Percentiles rank a stretch among this genome's conserved stretches.
Evolutionary conservation across 352 stramenopile species (phyloP).

Genomic region (Blastocystis sp.): DNA sequence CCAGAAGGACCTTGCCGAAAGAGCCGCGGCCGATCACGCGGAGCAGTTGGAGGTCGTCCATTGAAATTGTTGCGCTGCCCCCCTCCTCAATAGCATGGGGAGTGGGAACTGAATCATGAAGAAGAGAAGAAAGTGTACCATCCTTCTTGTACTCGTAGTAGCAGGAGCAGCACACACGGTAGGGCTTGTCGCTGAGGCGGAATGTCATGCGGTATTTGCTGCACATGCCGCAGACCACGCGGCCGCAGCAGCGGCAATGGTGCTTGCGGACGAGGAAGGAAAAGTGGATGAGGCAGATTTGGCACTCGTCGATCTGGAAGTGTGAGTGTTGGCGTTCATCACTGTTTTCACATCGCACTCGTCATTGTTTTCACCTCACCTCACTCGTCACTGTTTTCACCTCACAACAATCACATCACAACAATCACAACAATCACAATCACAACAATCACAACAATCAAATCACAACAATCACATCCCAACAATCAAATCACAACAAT

Average conservation of each 20-base stretch:
- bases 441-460: slow-evolving; percentile 71
- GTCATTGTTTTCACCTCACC: slow-evolving; percentile 71
- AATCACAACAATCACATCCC: slow-evolving; percentile 75
- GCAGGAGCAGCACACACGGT: slow-evolving; percentile 82
- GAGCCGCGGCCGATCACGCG: slow-evolving; percentile 89
- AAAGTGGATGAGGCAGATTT: slow-evolving; percentile 83
- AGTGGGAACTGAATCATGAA: slow-evolving; percentile 14
- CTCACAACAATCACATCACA: background rate
- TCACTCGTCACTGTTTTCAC: background rate
- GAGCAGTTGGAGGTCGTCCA: slow-evolving; percentile 89
- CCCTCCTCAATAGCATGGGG: background rate
- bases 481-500: slow-evolving; percentile 70
- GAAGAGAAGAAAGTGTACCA: slow-evolving; percentile 76
- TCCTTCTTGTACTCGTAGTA: slow-evolving; percentile 79
- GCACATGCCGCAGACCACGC: slow-evolving; percentile 81
- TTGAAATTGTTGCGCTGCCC: slow-evolving; percentile 28
- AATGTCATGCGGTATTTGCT: slow-evolving; percentile 81
- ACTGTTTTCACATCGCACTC: too few species aligned
- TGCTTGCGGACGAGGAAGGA: slow-evolving; percentile 83
- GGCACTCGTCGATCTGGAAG: slow-evolving; percentile 82
- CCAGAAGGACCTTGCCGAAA: slow-evolving; percentile 91
- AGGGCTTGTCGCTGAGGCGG: slow-evolving; percentile 78
- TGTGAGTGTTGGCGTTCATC: slow-evolving; percentile 73
- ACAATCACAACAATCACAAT: background rate
- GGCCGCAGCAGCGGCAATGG: slow-evolving; percentile 83